phyloP scores from a whole-genome alignment of 176 grass and related monocot genomes.

The Avena insularis region DNA sequence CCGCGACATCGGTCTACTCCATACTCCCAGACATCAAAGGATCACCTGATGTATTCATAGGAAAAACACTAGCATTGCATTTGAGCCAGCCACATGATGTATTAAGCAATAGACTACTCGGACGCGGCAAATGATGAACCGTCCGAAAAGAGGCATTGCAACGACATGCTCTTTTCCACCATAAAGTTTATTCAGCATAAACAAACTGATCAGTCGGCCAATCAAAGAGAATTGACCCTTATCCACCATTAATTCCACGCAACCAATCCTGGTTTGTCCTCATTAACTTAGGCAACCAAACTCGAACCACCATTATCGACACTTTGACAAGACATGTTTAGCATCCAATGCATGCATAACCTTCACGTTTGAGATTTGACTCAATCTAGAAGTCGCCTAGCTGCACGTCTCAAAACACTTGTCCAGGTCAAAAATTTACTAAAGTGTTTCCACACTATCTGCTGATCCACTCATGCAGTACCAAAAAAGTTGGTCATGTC shows the following conservation, averaged over 20 bases:
- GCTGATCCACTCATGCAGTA: background rate
- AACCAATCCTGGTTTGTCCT: conserved; percentile 21
- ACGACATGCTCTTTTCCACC: background rate
- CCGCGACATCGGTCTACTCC: background rate
- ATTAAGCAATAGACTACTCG: background rate
- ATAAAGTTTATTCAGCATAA: background rate
- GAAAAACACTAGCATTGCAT: background rate
- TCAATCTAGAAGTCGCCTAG: background rate
- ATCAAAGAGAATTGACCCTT: conserved; percentile 9
- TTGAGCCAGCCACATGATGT: background rate
- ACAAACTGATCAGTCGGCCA: background rate
- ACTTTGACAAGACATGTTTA: conserved; percentile 7
- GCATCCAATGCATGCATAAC: background rate
- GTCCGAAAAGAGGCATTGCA: background rate
- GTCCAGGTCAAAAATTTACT: background rate
- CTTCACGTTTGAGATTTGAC: background rate
- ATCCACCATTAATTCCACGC: background rate
- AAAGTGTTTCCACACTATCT: background rate
- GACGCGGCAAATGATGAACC: background rate
- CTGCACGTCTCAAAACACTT: background rate
- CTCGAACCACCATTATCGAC: conserved; percentile 30
- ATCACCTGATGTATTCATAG: too few species aligned
- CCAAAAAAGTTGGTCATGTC: background rate
- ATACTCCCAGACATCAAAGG: background rate
- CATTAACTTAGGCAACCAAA: conserved; percentile 47